A percentile compares a stretch with the other conserved stretches of the same genome.
Evolutionary conservation across 108 stramenopile species (phyloP).

Genomic region (Cyclostephanos invisitatus): DNA sequence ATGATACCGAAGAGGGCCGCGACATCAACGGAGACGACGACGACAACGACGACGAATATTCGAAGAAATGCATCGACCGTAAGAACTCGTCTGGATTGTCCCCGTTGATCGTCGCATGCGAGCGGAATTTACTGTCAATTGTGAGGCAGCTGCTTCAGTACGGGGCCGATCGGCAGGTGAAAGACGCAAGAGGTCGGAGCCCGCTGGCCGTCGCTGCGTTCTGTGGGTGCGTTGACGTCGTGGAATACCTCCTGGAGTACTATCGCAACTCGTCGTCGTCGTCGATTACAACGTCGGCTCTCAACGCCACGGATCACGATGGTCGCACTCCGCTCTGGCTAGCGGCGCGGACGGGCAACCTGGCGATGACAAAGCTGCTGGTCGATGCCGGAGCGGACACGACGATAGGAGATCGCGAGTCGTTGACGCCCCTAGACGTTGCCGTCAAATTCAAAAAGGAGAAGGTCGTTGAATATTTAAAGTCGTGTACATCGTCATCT

Average conservation of each 20-base stretch:
- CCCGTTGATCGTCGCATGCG: conserved; percentile 54
- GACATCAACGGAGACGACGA: not conserved
- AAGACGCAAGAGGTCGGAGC: conserved; percentile 33
- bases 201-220: conserved; percentile 49
- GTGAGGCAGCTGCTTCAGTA: conserved; percentile 24
- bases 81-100: conserved; percentile 43
- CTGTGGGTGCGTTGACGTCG: conserved; percentile 48
- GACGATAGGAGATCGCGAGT: conserved; percentile 33
- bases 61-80: conserved; percentile 23
- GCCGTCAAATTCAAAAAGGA: conserved; percentile 51
- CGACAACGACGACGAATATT: not conserved
- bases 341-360: conserved; percentile 50
- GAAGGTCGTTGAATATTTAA: conserved; percentile 35
- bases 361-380: conserved; percentile 32
- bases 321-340: conserved; percentile 58
- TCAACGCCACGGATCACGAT: conserved; percentile 33
- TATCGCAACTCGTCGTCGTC: conserved; percentile 8
- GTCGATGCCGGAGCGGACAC: conserved; percentile 50
- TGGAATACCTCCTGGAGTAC: too few species aligned
- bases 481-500: not conserved
- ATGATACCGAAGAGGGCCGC: not conserved
- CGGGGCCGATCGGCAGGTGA: conserved; percentile 11
- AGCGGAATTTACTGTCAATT: conserved; percentile 38
- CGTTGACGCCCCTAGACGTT: conserved; percentile 34
- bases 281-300: not conserved